Conservation (phyloP, 2,329 filamentous ascomycete species). For the Whalleya microplaca region DNA sequence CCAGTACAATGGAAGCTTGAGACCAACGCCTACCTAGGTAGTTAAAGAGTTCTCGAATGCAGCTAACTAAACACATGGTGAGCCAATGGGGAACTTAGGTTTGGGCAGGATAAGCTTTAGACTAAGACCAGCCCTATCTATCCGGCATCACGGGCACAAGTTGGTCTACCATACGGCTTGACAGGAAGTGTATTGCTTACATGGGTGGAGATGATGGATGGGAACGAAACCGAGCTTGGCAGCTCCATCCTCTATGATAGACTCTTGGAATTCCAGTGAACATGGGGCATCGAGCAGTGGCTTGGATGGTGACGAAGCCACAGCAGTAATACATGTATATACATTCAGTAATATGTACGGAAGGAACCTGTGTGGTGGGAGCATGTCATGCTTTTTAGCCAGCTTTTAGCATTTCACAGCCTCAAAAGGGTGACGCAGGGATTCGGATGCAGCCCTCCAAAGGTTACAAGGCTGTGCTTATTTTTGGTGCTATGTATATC, state of each 20-base stretch:
- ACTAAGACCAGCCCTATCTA: no score
- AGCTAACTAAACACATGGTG: background rate
- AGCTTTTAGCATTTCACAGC: conserved; percentile 17
- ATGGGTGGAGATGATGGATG: background rate
- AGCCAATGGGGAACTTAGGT: no score
- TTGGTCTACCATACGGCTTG: background rate
- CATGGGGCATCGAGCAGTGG: no score
- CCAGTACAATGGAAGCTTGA: background rate
- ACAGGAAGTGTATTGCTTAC: background rate
- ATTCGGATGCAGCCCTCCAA: conserved; percentile 5
- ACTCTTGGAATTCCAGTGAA: background rate
- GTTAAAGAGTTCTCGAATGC: background rate
- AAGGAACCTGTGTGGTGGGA: no score
- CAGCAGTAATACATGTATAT: background rate
- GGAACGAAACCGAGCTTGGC: no score
- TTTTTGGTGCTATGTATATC: conserved; percentile 17
- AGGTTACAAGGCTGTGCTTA: conserved; percentile 21
- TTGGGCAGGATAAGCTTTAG: no score
- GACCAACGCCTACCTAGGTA: background rate
- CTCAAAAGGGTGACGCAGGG: conserved; percentile 12
- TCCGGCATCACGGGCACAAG: background rate
- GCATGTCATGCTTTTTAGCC: background rate
- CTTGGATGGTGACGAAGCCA: background rate
- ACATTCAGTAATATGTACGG: no score
- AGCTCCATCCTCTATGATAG: no score